These are phyloP conservation scores for Penicillium riverlandense DNA, from an alignment of 495 filamentous ascomycete species.

Conservation along the genomic window DNA sequence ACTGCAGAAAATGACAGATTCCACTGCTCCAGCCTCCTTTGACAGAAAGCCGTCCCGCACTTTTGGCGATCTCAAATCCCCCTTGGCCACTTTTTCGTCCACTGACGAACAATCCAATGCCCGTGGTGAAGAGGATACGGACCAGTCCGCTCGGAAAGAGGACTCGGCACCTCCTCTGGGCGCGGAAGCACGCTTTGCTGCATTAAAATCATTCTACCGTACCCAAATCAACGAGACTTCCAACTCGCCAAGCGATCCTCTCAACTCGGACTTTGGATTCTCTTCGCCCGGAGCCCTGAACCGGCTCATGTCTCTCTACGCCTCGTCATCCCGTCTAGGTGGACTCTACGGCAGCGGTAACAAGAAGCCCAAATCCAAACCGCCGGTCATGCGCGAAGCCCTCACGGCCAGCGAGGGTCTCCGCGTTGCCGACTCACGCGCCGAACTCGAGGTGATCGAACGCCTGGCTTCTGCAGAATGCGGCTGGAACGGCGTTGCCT, in stretches of 20 bases:
- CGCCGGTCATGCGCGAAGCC: constrained; percentile 72
- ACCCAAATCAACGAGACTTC: constrained; percentile 58
- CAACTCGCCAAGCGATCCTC: constrained; percentile 43
- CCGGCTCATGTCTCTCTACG: constrained; percentile 88
- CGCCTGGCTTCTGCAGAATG: constrained; percentile 36
- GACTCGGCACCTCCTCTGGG: constrained; percentile 16
- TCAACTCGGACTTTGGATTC: constrained; percentile 44
- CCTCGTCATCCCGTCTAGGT: constrained; percentile 41
- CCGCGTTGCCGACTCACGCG: constrained; percentile 40
- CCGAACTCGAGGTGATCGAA: constrained; percentile 40
- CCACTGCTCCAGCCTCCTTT: constrained; percentile 8
- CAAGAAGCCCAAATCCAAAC: constrained; percentile 62
- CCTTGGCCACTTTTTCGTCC: constrained; percentile 29
- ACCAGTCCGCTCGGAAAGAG: constrained; percentile 10
- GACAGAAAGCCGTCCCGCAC: constrained; percentile 26
- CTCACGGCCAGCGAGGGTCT: constrained; percentile 62
- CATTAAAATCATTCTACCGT: constrained; percentile 64
- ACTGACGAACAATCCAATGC: constrained; percentile 22
- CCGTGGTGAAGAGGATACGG: constrained; percentile 5
- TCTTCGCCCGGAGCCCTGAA: constrained; percentile 78
- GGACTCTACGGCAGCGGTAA: constrained; percentile 39
- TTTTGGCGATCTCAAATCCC: constrained; percentile 32
- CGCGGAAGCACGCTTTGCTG: constrained; percentile 36
- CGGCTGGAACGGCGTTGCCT: constrained; percentile 49
- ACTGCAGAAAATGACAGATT: constrained; percentile 45